Evolutionary conservation across 352 stramenopile genomes (phyloP), one percentile per base, ranked within the genome.

Genomic region (Phytophthora agathidicida): DNA sequence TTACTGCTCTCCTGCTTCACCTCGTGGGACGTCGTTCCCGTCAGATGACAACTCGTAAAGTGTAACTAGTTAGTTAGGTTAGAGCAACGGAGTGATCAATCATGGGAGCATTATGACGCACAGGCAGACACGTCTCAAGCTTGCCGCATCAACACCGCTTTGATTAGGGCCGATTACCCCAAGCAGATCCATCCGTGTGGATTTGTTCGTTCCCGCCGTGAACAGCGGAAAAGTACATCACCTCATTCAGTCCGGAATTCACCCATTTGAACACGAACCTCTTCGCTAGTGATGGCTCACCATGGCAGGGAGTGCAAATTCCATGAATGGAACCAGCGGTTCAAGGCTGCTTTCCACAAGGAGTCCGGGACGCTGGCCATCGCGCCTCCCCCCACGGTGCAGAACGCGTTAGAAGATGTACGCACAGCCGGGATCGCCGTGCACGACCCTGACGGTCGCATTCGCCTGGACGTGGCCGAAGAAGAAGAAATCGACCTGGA

Each of bases 401-500:
- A 64, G 26, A 44, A 37, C 45, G 46, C 38, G 8, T 31, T 65
- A 13, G 56, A 67, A 17, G 43, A 63, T 26, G 55, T 72, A 2
- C 57, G 52, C 7, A 68, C 63, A 7, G 57, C 63, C 20, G 63
- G 63, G 5, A 64, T 72, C 56, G 63, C 56, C 14, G 49, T 72
- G 38, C 63, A 72, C 33, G 56, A 46, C 1, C 47, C 51, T 3
- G 58, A 73, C 48, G 64, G 64, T 7, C 64, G 58, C 45, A 73
- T 73, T 41, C 36, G 27, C 1, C 9, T 73, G 23, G 58, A 73
- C 33, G 50, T 73, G 35, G 64, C 64, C 1, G 64, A 65, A 35
- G 64, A 73, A 13, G 64, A 73, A n/a, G 58, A 73, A 32, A 61
- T 73, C 36, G 64, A 73, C 33, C 17, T 73, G 46, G 42, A 69